These are phyloP conservation scores for Eimeria sp. DNA, from an alignment of 169 alveolate genomes.

Conservation along the genomic window DNA sequence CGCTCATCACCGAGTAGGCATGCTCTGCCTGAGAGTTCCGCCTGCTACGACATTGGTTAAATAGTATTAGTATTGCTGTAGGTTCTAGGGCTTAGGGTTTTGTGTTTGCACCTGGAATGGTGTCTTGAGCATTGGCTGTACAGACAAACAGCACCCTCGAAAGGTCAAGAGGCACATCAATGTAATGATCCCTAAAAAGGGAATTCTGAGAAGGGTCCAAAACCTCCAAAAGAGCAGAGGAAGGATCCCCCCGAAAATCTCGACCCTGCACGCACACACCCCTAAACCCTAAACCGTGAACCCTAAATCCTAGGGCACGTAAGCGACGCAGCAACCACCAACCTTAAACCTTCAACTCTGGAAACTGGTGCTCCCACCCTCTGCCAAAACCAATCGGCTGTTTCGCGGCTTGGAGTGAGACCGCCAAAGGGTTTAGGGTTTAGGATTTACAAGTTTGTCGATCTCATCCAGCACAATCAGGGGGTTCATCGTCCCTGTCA, in stretches of 20 bases:
- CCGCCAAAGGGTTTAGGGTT: not conserved
- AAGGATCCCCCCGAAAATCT: slow-evolving; percentile 95
- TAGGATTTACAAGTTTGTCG: slow-evolving; percentile 92
- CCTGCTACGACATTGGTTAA: too few species aligned
- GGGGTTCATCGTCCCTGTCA: slow-evolving; percentile 57
- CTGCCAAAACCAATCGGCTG: too few species aligned
- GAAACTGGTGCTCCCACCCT: too few species aligned
- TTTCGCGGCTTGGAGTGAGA: too few species aligned
- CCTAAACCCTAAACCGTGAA: not conserved
- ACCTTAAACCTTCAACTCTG: not conserved
- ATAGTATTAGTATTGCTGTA: not conserved
- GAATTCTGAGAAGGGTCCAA: slow-evolving; percentile 95
- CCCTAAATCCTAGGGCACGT: not conserved
- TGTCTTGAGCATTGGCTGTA: slow-evolving; percentile 96
- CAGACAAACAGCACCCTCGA: slow-evolving; percentile 95
- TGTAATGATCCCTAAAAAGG: slow-evolving; percentile 85
- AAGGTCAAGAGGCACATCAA: slow-evolving; percentile 91
- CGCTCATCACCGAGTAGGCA: too few species aligned
- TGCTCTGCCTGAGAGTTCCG: too few species aligned
- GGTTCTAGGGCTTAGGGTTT: not conserved
- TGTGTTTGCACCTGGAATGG: slow-evolving; percentile 89
- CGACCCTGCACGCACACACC: slow-evolving; percentile 84
- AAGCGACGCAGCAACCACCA: too few species aligned
- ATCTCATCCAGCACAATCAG: slow-evolving; percentile 94
- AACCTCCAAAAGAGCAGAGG: slow-evolving; percentile 95